phyloP scores from a whole-genome alignment of 768 basidiomycete genomes.

The Leccinum boreale region DNA sequence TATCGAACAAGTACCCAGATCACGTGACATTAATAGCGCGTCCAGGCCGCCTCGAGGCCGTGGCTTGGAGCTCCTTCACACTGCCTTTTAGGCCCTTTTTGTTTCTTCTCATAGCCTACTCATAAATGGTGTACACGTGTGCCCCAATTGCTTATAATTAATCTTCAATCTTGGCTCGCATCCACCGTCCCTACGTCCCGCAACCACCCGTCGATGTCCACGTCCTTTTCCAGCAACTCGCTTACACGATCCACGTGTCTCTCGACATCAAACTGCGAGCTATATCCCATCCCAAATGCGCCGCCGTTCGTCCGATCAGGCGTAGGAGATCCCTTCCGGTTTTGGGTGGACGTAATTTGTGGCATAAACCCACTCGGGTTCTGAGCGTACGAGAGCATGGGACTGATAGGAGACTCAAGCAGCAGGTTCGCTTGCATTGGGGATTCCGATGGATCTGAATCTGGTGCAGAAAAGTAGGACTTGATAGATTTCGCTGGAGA shows the following conservation, averaged over 20 bases:
- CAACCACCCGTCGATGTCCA: constrained; percentile 56
- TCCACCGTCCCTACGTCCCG: constrained; percentile 38
- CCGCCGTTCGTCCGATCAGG: constrained; percentile 23
- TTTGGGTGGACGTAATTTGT: constrained; percentile 36
- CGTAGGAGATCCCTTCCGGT: constrained; percentile 12
- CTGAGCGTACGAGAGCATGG: constrained; percentile 35
- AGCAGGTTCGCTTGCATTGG: constrained; percentile 24
- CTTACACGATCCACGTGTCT: constrained; percentile 50
- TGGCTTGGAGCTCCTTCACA: constrained; percentile 20
- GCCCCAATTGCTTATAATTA: not conserved
- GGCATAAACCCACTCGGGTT: constrained; percentile 36
- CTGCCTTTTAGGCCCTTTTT: constrained; percentile 22
- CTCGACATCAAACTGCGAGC: constrained; percentile 59
- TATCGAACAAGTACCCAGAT: constrained; percentile 30
- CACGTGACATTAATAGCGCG: constrained; percentile 29
- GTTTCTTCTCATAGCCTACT: constrained; percentile 6
- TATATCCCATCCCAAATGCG: constrained; percentile 42
- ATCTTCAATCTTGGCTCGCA: constrained; percentile 17
- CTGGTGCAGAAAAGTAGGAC: constrained; percentile 37
- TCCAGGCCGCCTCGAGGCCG: constrained; percentile 28
- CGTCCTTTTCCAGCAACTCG: constrained; percentile 54
- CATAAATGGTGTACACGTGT: constrained; percentile 23
- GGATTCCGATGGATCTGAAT: constrained; percentile 31
- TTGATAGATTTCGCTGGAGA: constrained; percentile 33
- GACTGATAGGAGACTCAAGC: constrained; percentile 33